Conservation (phyloP, 2,329 filamentous ascomycete species). For the Clonostachys solani region DNA sequence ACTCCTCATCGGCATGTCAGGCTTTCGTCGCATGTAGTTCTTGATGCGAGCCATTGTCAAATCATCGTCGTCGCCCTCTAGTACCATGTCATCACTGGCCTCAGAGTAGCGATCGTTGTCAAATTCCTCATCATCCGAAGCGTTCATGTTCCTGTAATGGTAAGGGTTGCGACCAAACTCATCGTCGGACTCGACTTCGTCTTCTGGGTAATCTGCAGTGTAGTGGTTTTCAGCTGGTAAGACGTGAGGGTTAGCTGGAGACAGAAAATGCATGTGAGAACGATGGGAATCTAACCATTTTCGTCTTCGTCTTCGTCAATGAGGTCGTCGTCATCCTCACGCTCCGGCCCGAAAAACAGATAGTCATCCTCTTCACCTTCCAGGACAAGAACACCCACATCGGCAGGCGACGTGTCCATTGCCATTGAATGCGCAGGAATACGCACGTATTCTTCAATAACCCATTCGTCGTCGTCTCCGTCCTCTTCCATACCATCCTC, state of each 20-base stretch:
- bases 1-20: neutral
- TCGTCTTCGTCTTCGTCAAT: constrained; percentile 60
- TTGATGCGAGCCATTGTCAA: constrained; percentile 30
- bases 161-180: constrained; percentile 50
- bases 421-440: constrained; percentile 48
- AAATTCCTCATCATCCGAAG: constrained; percentile 52
- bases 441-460: constrained; percentile 62
- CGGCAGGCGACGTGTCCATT: constrained; percentile 39
- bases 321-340: constrained; percentile 58
- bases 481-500: constrained; percentile 29
- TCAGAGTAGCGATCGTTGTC: constrained; percentile 29
- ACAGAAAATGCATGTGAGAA: neutral
- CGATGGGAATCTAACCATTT: constrained; percentile 42
- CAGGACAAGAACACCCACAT: constrained; percentile 52
- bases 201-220: constrained; percentile 75
- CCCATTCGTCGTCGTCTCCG: constrained; percentile 50
- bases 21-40: constrained; percentile 24
- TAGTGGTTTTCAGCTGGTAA: constrained; percentile 69
- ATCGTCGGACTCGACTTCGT: constrained; percentile 67
- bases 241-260: neutral
- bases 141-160: constrained; percentile 46
- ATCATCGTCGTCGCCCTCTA: constrained; percentile 28
- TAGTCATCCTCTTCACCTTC: constrained; percentile 54
- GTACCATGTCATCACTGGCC: constrained; percentile 26
- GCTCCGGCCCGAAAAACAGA: constrained; percentile 55